Percentiles rank a stretch among this genome's conserved stretches.
Evolutionary conservation across 805 yeast species (phyloP).

Genomic region (Kodamaea kaohsiungensis): DNA sequence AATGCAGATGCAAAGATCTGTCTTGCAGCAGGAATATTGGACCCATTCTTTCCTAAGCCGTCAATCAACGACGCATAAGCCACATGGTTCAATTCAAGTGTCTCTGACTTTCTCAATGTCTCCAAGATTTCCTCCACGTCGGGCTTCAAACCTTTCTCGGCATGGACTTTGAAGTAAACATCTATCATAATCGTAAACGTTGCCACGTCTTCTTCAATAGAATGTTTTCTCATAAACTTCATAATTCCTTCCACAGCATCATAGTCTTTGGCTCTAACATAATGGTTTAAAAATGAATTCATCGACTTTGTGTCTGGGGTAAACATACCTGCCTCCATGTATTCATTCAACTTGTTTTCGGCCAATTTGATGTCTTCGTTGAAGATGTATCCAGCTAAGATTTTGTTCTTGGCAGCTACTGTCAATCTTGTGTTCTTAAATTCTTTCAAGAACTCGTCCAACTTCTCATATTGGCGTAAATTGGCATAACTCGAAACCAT

Average conservation of each 20-base stretch:
- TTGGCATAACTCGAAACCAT: conserved; percentile 48
- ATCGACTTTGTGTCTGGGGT: conserved; percentile 49
- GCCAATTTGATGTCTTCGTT: conserved; percentile 46
- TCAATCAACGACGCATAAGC: conserved; percentile 55
- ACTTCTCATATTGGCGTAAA: conserved; percentile 42
- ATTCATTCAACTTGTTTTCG: conserved; percentile 40
- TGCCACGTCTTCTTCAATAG: conserved; percentile 56
- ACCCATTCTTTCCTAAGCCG: conserved; percentile 50
- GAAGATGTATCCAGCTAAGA: conserved; percentile 45
- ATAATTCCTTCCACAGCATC: conserved; percentile 52
- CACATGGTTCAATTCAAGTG: conserved; percentile 40
- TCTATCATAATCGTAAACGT: conserved; percentile 64
- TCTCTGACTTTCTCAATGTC: conserved; percentile 35
- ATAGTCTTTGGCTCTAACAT: conserved; percentile 41
- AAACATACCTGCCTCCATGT: conserved; percentile 34
- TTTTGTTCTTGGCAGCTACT: conserved; percentile 43
- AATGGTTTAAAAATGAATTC: conserved; percentile 50
- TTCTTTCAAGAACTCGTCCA: conserved; percentile 37
- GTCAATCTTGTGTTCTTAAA: conserved; percentile 32
- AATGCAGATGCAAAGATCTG: conserved; percentile 45
- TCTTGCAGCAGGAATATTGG: conserved; percentile 53
- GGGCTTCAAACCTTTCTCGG: conserved; percentile 45
- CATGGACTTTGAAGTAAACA: conserved; percentile 47
- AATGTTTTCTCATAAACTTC: conserved; percentile 40
- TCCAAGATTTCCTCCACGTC: conserved; percentile 41